A percentile compares a stretch with the other conserved stretches of the same genome.
phyloP scores from a whole-genome alignment of 306 rosid genomes.

The Trifolium fragiferum region DNA sequence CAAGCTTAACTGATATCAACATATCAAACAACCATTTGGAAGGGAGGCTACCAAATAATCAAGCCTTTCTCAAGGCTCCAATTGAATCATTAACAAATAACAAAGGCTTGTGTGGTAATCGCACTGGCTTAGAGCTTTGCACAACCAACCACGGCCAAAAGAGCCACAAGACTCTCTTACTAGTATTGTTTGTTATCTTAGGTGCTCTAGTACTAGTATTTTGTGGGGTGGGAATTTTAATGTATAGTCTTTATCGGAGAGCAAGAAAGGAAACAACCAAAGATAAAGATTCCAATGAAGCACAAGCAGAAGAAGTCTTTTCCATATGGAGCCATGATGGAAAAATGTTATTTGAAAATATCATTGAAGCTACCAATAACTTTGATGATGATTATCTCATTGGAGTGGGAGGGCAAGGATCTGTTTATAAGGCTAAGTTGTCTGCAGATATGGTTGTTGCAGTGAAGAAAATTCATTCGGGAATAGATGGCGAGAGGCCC shows the following conservation, averaged over 20 bases:
- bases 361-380: constrained; percentile 40
- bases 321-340: constrained; percentile 42
- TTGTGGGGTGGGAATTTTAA: constrained; percentile 13
- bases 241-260: constrained; percentile 27
- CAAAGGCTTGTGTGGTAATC: constrained; percentile 43
- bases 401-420: constrained; percentile 40
- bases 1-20: constrained; percentile 48
- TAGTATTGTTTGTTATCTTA: neutral
- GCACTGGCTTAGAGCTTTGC: constrained; percentile 23
- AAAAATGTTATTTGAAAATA: constrained; percentile 30
- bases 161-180: neutral
- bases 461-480: constrained; percentile 35
- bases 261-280: neutral
- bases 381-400: constrained; percentile 38
- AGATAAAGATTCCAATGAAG: neutral
- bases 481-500: constrained; percentile 1
- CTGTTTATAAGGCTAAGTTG: constrained; percentile 37
- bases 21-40: constrained; percentile 45
- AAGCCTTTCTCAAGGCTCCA: constrained; percentile 40
- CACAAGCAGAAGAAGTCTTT: constrained; percentile 1
- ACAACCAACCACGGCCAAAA: constrained; percentile 2
- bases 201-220: constrained; percentile 11
- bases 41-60: constrained; percentile 34
- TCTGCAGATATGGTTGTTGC: constrained; percentile 24
- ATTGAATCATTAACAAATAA: constrained; percentile 33